Evolutionary conservation across 768 basidiomycete genomes (phyloP).

Genomic region (Rhizopogon vulgaris): DNA sequence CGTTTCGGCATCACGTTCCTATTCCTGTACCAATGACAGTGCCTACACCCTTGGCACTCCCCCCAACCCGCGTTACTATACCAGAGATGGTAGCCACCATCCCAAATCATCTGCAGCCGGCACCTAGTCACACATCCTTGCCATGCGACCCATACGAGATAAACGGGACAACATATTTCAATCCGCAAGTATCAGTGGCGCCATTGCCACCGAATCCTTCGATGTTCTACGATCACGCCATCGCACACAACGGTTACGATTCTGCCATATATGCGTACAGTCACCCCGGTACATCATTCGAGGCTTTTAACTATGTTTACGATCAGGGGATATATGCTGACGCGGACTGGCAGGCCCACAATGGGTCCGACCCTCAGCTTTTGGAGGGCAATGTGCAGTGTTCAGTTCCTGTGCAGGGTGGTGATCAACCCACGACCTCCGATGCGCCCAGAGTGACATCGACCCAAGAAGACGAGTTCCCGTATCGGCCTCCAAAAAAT

Average conservation of each 20-base stretch:
- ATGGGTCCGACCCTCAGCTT: background rate
- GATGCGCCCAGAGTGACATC: background rate
- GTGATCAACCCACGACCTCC: background rate
- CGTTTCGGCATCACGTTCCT: conserved; percentile 24
- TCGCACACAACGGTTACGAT: background rate
- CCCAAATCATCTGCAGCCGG: background rate
- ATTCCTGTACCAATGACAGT: conserved; percentile 11
- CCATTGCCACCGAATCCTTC: conserved; percentile 6
- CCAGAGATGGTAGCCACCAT: conserved; percentile 1
- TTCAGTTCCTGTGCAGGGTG: background rate
- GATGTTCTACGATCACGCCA: conserved; percentile 2
- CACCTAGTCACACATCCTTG: conserved; percentile 4
- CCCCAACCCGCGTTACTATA: too few relatives aligned
- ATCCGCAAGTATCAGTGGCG: background rate
- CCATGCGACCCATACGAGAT: conserved; percentile 17
- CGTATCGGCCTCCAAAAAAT: conserved; percentile 27
- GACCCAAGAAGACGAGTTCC: conserved; percentile 16
- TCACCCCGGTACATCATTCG: background rate
- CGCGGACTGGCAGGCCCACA: background rate
- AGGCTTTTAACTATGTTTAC: background rate
- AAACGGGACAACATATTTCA: conserved; percentile 26
- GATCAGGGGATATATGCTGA: background rate
- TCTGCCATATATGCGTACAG: background rate
- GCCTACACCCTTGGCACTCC: background rate
- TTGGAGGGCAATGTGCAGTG: background rate